Percentiles rank a stretch among this genome's conserved stretches.
Conservation (phyloP, 768 basidiomycete species). For the Boletus barrowsii region DNA sequence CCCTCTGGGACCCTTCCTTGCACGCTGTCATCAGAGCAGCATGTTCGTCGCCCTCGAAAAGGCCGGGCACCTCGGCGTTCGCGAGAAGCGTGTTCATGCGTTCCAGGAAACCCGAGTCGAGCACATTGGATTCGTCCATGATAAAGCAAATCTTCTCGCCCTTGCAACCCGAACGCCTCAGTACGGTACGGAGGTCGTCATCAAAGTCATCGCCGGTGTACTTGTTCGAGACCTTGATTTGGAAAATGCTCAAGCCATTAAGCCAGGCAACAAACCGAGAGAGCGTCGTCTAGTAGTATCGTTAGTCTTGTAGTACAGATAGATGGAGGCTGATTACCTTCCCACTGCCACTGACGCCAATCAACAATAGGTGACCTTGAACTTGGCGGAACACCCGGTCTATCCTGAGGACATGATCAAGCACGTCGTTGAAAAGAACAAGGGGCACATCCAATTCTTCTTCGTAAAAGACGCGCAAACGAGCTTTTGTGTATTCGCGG, state of each 20-base stretch:
- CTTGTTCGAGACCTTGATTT: slow-evolving; percentile 99
- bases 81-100: slow-evolving; percentile 99
- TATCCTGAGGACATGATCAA: slow-evolving; percentile 96
- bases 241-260: slow-evolving; percentile 98
- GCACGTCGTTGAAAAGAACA: slow-evolving; percentile 96
- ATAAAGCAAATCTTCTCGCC: slow-evolving; percentile 99
- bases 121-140: slow-evolving; percentile 99
- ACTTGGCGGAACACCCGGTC: slow-evolving; percentile 98
- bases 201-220: slow-evolving; percentile 99
- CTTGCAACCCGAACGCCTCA: slow-evolving; percentile 95
- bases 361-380: slow-evolving; percentile 93
- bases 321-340: slow-evolving; percentile 58
- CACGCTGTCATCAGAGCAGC: slow-evolving; percentile 98
- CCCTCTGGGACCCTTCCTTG: slow-evolving; percentile 98
- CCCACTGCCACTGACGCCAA: slow-evolving; percentile 97
- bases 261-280: slow-evolving; percentile 99
- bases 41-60: slow-evolving; percentile 99
- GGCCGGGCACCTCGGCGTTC: slow-evolving; percentile 99
- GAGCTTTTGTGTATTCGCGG: slow-evolving; percentile 94
- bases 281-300: slow-evolving; percentile 72
- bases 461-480: slow-evolving; percentile 97
- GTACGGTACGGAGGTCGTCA: slow-evolving; percentile 91
- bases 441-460: slow-evolving; percentile 97
- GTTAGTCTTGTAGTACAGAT: slow-evolving; percentile 12
- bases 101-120: slow-evolving; percentile 98